phyloP scores from a whole-genome alignment of 169 alveolate species.

The Plasmodium gonderi region DNA sequence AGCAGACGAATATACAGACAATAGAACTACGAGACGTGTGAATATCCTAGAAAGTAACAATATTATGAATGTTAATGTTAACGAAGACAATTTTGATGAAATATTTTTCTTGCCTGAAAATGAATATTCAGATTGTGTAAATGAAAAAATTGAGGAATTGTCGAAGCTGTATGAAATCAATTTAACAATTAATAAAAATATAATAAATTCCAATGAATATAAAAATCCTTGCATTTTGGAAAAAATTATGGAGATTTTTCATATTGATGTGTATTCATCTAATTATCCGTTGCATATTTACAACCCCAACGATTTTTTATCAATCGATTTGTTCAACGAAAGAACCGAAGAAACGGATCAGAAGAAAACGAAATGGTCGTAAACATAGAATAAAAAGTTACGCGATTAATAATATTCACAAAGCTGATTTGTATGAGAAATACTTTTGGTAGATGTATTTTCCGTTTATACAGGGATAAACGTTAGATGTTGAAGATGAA shows the following conservation, averaged over 20 bases:
- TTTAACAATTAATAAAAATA: slow-evolving; percentile 74
- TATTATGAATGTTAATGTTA: slow-evolving; percentile 23
- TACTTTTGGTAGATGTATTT: background rate
- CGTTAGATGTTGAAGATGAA: too few relatives aligned
- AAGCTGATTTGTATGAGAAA: background rate
- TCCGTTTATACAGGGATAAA: background rate
- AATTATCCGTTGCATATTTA: slow-evolving; percentile 47
- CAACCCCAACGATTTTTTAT: slow-evolving; percentile 63
- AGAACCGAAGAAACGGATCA: slow-evolving; percentile 1
- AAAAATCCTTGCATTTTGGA: slow-evolving; percentile 72
- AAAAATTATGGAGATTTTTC: slow-evolving; percentile 71
- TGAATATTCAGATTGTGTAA: slow-evolving; percentile 56
- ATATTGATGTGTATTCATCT: slow-evolving; percentile 67
- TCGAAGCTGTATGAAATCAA: slow-evolving; percentile 50
- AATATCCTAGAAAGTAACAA: slow-evolving; percentile 26
- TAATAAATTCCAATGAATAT: slow-evolving; percentile 73
- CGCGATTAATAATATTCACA: background rate
- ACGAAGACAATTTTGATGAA: slow-evolving; percentile 73
- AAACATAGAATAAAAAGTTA: background rate
- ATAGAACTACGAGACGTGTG: background rate
- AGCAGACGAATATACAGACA: background rate
- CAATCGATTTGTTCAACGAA: slow-evolving; percentile 70
- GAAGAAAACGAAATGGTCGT: slow-evolving; percentile 65
- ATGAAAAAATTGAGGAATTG: slow-evolving; percentile 60
- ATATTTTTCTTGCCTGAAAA: slow-evolving; percentile 50